Evolutionary conservation across 2,329 filamentous ascomycete species (phyloP), one percentile per base, ranked within the genome.

Genomic region (Aspergillus tubingensis): DNA sequence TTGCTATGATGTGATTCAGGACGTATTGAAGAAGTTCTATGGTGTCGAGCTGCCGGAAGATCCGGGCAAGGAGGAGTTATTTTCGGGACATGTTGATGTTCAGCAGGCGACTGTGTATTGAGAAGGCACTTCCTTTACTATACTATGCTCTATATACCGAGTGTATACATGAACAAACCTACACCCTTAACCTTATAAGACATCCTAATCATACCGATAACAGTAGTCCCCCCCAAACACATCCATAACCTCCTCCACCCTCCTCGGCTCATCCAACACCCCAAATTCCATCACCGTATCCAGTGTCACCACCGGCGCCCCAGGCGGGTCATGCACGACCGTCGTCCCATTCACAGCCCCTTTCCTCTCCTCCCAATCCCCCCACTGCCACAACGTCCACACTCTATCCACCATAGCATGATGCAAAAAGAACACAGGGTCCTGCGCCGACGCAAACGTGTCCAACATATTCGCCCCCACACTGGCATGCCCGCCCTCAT

Each of bases 1-100:
- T 32, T 50, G 47, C 10, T 50, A 72, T 58, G 68, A 71, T 48
- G 67, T 70, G 17, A 62, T 74, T 19, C 64, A 65, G 27, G 70
- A 74, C 62, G 63, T 56, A 17, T 52, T 74, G 8, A 49, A 49
- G 39, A 55, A 62, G 8, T 71, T 70, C 25, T 67, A 61, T 44
- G 58, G 60, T 1, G 59, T 72, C 23, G 27, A 55, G 15, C 15
- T 65, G 15, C 64, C 68, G 1, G 54, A 64, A 44, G 70, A 72
- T 52, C 69, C 66, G 2, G 63, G 64, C 8, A 51, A 17, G 15
- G 47, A 54, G 10, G 49, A 23, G 32, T 43, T 64, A 23, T 59
- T 62, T 15, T 66, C 62, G 3, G 67, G 67, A 11, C 62, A 66
- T 62, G 19, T 64, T 8, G 60, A 54, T 17, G 23, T 5, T 7